phyloP scores from a whole-genome alignment of 2,329 filamentous ascomycete genomes.

The Microdochium trichocladiopsis region DNA sequence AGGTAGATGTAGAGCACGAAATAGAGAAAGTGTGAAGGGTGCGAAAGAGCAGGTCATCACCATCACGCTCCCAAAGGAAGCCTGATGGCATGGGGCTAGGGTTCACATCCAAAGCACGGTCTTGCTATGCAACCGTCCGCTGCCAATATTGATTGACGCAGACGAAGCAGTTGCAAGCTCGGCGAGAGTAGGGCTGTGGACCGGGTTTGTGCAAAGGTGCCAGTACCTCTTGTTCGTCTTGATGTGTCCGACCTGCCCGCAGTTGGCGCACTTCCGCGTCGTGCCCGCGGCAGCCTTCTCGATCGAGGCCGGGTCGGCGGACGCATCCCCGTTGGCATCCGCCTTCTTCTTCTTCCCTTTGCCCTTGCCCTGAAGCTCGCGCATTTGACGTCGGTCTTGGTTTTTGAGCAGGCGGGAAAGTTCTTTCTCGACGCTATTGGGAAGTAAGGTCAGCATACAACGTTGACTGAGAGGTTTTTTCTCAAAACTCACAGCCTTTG shows the following conservation, averaged over 20 bases:
- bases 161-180: too few relatives aligned
- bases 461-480: slow-evolving; percentile 22
- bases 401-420: slow-evolving; percentile 83
- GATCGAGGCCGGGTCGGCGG: slow-evolving; percentile 41
- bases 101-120: slow-evolving; percentile 15
- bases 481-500: slow-evolving; percentile 25
- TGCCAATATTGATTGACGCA: too few relatives aligned
- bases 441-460: slow-evolving; percentile 24
- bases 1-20: slow-evolving; percentile 12
- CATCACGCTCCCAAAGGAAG: background rate
- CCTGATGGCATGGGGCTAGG: slow-evolving; percentile 5
- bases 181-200: background rate
- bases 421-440: slow-evolving; percentile 61
- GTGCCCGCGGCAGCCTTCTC: slow-evolving; percentile 56
- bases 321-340: slow-evolving; percentile 30
- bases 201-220: slow-evolving; percentile 14
- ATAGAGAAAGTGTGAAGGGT: background rate
- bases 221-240: slow-evolving; percentile 97
- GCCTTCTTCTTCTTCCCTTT: slow-evolving; percentile 55
- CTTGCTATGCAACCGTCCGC: background rate
- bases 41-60: background rate
- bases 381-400: slow-evolving; percentile 80
- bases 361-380: slow-evolving; percentile 77
- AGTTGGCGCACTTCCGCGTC: slow-evolving; percentile 93
- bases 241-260: slow-evolving; percentile 93